Evolutionary conservation across 1,284 basidiomycete genomes (phyloP).

Genomic region (Ganoderma meredithae): DNA sequence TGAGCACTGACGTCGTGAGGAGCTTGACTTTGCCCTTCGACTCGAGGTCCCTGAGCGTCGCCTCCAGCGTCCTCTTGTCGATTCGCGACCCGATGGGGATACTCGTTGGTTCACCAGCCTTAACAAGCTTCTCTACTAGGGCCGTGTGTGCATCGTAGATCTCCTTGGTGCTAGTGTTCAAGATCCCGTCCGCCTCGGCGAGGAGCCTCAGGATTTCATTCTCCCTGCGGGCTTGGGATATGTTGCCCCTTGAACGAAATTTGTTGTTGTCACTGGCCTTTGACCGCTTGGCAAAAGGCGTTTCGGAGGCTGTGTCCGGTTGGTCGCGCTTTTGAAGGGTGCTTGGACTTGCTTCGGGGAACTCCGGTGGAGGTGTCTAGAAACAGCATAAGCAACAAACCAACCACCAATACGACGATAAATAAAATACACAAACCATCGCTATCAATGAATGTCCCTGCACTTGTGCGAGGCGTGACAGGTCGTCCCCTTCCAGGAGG

Average conservation of each 20-base stretch:
- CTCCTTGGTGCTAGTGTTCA: constrained; percentile 70
- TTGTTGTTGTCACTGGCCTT: constrained; percentile 28
- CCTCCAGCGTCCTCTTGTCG: constrained; percentile 74
- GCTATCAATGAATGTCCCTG: constrained; percentile 22
- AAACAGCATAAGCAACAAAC: not conserved
- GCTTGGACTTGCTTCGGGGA: constrained; percentile 14
- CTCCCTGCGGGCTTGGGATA: constrained; percentile 78
- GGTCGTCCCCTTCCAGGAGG: constrained; percentile 5
- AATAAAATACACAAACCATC: constrained; percentile 21
- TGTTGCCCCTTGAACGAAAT: constrained; percentile 59
- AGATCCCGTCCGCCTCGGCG: constrained; percentile 66
- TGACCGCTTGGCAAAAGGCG: constrained; percentile 35
- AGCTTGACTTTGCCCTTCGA: constrained; percentile 68
- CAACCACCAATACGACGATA: not conserved
- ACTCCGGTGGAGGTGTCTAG: constrained; percentile 25
- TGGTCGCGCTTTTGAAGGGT: constrained; percentile 22
- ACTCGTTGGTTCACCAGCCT: constrained; percentile 70
- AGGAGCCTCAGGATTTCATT: constrained; percentile 76
- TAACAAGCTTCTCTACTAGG: constrained; percentile 60
- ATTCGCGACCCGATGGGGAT: constrained; percentile 68
- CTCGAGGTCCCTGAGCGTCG: constrained; percentile 68
- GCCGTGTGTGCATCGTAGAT: constrained; percentile 69
- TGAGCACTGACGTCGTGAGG: constrained; percentile 63
- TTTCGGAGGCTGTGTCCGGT: constrained; percentile 25
- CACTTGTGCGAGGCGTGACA: constrained; percentile 10